These are phyloP conservation scores for Desmodesmus armatus DNA, from an alignment of 139 green algal genomes.

Conservation along the genomic window DNA sequence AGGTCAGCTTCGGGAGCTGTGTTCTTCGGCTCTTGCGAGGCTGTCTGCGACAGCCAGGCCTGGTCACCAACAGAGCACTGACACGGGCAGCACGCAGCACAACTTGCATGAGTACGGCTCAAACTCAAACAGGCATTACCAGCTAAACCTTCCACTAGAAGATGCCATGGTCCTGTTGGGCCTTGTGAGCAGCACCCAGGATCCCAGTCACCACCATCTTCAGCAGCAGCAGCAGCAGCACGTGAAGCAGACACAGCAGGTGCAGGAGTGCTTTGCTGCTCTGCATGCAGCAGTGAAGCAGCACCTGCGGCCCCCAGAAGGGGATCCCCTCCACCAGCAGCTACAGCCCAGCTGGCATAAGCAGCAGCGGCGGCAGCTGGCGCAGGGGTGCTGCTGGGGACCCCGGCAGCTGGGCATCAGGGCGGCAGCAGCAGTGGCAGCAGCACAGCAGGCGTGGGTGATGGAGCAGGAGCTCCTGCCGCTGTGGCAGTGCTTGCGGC, in stretches of 20 bases:
- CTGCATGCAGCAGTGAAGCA: neutral
- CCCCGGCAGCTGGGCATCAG: neutral
- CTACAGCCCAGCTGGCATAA: neutral
- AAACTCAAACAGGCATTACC: too few species aligned
- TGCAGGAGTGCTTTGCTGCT: neutral
- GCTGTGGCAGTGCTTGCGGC: neutral
- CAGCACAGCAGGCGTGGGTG: neutral
- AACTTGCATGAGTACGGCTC: neutral
- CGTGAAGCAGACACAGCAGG: neutral
- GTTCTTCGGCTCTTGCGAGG: neutral
- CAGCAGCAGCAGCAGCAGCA: slow-evolving; percentile 24
- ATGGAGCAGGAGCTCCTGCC: slow-evolving; percentile 9
- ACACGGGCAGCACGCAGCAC: neutral
- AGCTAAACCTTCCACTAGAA: neutral
- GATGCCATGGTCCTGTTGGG: neutral
- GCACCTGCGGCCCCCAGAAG: neutral
- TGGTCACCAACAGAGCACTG: neutral
- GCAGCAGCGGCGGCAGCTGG: neutral
- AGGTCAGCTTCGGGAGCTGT: neutral
- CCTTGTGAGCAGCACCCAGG: neutral
- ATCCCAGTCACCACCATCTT: neutral
- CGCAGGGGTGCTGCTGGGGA: neutral
- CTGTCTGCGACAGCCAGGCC: neutral
- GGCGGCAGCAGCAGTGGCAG: neutral
- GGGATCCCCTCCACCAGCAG: too few species aligned